A percentile compares a stretch with the other conserved stretches of the same genome.
Evolutionary conservation across 2,329 filamentous ascomycete species (phyloP).

Genomic region (Botrytis paeoniae): DNA sequence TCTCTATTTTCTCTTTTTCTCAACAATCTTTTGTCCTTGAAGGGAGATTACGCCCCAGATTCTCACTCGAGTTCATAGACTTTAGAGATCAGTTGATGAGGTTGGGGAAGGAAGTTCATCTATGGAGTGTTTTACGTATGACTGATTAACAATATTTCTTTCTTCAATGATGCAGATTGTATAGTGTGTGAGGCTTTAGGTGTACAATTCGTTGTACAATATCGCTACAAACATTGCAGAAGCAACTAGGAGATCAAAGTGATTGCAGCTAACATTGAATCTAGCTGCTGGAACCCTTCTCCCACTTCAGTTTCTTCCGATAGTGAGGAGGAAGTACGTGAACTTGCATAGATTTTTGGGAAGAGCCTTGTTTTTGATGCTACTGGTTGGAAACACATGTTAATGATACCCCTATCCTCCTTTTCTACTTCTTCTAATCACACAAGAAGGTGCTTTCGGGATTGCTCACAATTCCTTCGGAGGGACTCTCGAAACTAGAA

Average conservation of each 20-base stretch:
- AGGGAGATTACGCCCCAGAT: not conserved
- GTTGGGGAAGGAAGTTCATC: constrained; percentile 6
- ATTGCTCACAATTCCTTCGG: constrained; percentile 7
- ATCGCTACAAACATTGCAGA: not conserved
- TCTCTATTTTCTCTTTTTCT: constrained; percentile 3
- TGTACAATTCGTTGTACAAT: not conserved
- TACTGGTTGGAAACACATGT: constrained; percentile 10
- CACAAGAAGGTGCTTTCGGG: not conserved
- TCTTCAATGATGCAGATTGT: not conserved
- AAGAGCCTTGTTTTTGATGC: not conserved
- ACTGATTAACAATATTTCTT: not conserved
- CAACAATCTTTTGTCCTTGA: constrained; percentile 1
- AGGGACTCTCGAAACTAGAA: constrained; percentile 11
- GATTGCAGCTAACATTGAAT: not conserved
- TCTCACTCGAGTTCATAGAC: not conserved
- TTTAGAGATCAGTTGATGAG: constrained; percentile 4
- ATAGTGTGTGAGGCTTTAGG: no score
- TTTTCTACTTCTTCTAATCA: not conserved
- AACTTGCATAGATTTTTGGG: not conserved
- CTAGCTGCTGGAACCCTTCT: constrained; percentile 12
- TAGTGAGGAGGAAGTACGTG: not conserved
- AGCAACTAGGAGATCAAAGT: not conserved
- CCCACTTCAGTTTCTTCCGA: constrained; percentile 11
- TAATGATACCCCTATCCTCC: no score
- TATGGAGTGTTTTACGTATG: constrained; percentile 18